Base-by-base conservation (phyloP, 2,329 filamentous ascomycete genomes). In the Geoglossum cookeanum region DNA sequence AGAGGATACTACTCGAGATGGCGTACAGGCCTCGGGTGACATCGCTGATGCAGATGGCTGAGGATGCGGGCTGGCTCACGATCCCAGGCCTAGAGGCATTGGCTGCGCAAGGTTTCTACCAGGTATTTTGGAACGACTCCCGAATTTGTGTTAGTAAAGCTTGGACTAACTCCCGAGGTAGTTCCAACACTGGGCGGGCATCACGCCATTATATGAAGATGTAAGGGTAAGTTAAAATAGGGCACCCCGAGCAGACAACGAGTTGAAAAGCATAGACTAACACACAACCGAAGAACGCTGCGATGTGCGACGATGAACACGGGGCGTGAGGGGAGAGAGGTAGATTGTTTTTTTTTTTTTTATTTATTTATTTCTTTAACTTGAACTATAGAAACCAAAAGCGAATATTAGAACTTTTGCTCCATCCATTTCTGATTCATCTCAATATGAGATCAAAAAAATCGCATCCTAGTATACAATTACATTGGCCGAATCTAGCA, bases 1-100 rank as follows among this genome's bases (percentile, higher is more conserved):
- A 70, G 30, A 77, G 78, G 22, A 78, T 92, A 11, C 71, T 97
- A 60, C 72, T 97, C 3, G 92, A 98, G 69, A 95, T 98, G 90
- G 91, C 92, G 1, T 98, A 98, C 70, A 94, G 91, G 70, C 92
- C 92, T 22, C 75, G 78, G 0, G 78, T 86, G 56, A 98, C 92
- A 3, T 79, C 84, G 6, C 70, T 95, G 62, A 96, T 97, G 82
- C 78, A 85, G 67, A 73, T 96, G 66, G 91, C 90, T 1, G 76
- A 81, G 63, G 78, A 84, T 62, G 78, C 79, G 11, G 83, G 84
- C 2, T 98, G 92, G 92, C 77, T 73, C 58, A 88, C 85, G 1
- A 84, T 97, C 60, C 83, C 88, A 6, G 92, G 92, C 0, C 70
- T 96, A 44, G 92, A 98, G 69, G 89, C 92, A 33, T 75, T 98